Evolutionary conservation across 192 early-diverging fungal genomes (phyloP), one percentile per base, ranked within the genome.

Genomic region (Coemansia sp.): DNA sequence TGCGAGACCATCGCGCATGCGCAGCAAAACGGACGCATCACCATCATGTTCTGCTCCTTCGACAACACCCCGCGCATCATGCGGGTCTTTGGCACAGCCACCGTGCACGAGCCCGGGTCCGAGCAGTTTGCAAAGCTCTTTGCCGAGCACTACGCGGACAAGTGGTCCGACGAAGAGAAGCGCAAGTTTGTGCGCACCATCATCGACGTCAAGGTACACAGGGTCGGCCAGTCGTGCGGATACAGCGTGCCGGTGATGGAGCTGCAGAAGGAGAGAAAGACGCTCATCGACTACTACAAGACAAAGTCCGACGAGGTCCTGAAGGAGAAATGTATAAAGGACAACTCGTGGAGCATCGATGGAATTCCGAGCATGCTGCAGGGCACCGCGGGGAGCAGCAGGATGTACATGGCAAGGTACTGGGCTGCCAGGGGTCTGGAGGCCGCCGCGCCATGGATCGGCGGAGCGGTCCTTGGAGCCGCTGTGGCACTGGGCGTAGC

Each of bases 1-100:
- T 71, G 67, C 44, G 85, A 86, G 44, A 86, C 85, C 1, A 75
- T 85, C 38, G 64, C 79, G 46, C 85, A 86, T 53, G 34, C 85
- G 59, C 70, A 72, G 41, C 80, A 86, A 45, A 86, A 85, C 58
- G 73, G 69, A 4, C 64, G 85, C 14, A 66, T 86, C 23, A 86
- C 85, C 0, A 45, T 86, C 42, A 86, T 86, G 85, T 29, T 86
- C 34, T 71, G 65, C 11, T 83, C 85, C 10, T 85, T 86, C 44
- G 82, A 86, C 34, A 83, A 83, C 20, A 28, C 61, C 13, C 85
- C 85, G 10, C 65, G 76, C 34, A 86, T 85, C 52, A 64, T 83
- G 78, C 77, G 85, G 2, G 60, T 86, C 22, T 82, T 78, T 48
- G 74, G 81, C 34, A 78, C 58, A 3, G 85, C 73, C 11, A 41